A percentile compares a stretch with the other conserved stretches of the same genome.
Evolutionary conservation across 2,329 filamentous ascomycete genomes (phyloP).

Genomic region (Periglandula ipomoeae): DNA sequence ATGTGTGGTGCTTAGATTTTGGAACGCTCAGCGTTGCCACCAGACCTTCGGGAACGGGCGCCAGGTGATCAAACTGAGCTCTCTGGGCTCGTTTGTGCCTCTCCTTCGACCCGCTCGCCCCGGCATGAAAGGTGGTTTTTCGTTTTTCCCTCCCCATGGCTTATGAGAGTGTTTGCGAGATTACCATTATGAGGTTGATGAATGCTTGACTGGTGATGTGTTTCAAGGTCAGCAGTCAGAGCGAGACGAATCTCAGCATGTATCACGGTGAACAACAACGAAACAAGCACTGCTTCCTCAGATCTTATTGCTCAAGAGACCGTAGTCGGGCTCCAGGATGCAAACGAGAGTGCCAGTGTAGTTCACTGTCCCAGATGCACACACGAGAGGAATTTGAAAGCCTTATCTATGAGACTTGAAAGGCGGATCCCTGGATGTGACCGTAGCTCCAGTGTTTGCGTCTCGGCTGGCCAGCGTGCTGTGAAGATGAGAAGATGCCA

Average conservation of each 20-base stretch:
- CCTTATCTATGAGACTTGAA: neutral
- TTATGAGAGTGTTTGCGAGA: conserved; percentile 1
- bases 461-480: neutral
- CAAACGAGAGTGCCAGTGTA: too few species aligned
- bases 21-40: conserved; percentile 30
- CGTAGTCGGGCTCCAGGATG: neutral
- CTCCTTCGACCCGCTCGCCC: conserved; percentile 25
- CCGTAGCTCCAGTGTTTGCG: too few species aligned
- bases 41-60: conserved; percentile 24
- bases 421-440: neutral
- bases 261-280: neutral
- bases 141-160: conserved; percentile 29
- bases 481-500: neutral
- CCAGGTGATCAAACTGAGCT: conserved; percentile 23
- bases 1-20: conserved; percentile 49
- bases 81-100: conserved; percentile 24
- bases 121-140: conserved; percentile 15
- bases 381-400: too few species aligned
- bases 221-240: neutral
- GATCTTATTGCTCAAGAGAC: neutral
- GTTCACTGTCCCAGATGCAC: too few species aligned
- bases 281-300: neutral
- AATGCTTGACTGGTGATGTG: neutral
- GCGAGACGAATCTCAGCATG: neutral
- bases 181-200: conserved; percentile 4